Base-by-base conservation (phyloP, 805 yeast species). In the Jamesozyma rosinii region DNA sequence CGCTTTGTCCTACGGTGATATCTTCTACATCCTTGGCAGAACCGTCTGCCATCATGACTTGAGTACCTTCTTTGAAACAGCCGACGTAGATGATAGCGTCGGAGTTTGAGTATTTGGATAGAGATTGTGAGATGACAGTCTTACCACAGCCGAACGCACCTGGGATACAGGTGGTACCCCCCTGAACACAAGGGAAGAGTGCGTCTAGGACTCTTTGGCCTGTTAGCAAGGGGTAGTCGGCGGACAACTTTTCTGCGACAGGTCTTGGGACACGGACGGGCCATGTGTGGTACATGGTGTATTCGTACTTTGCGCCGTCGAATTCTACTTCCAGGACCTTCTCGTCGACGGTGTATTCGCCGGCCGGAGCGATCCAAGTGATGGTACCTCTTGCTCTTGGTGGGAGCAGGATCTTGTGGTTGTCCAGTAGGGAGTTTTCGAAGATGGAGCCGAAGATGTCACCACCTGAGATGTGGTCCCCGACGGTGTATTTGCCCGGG, bases 71-170 rank as follows among this genome's bases (percentile, higher is more conserved):
- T 14, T 62, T 59, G 44, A 57, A 54, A 56, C 76, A 78, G 46
- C 97, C 98, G 44, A 87, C 95, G 61, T 92, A 92, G 61, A 90
- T 83, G 63, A 92, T 92, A 45, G 87, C 83, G 66, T 92, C 98
- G 18, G 97, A 92, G 76, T 92, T 92, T 47, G 98, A 92, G 70
- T 81, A 92, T 68, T 92, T 92, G 51, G 97, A 90, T 64, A 92
- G 74, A 1, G 97, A 87, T 72, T 90, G 98, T 24, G 98, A 90
- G 64, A 90, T 90, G 59, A 90, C 98, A 11, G 98, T 90, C 66
- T 89, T 92, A 68, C 99, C 99, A 70, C 97, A 92, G 51, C 99
- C 99, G 59, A 92, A 92, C 50, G 99, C 99, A 71, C 99, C 99
- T 38, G 99, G 99, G 66, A 92, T 92, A 83, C 98, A 94, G 30